Evolutionary conservation across 2,329 filamentous ascomycete species (phyloP).

Genomic region (Hyphodiscus sp.): DNA sequence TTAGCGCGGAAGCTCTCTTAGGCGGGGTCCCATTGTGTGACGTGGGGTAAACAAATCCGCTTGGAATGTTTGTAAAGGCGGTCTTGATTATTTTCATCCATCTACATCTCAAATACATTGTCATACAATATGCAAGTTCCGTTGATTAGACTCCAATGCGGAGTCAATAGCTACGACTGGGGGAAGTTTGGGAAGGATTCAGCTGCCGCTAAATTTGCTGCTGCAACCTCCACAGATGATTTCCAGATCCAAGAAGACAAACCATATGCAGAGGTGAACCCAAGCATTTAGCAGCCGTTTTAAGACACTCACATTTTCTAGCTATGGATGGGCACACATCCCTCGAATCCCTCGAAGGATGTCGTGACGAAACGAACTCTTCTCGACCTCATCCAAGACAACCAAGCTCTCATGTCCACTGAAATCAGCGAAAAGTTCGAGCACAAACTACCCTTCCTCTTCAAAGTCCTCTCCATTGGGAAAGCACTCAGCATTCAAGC

Average conservation of each 20-base stretch:
- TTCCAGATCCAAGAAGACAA: constrained; percentile 78
- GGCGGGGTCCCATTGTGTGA: not conserved
- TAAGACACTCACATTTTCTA: constrained; percentile 40
- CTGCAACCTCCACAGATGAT: constrained; percentile 69
- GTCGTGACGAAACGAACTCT: constrained; percentile 76
- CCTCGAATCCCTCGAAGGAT: constrained; percentile 90
- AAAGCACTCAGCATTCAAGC: constrained; percentile 97
- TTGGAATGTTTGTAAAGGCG: not conserved
- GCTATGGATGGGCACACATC: constrained; percentile 99
- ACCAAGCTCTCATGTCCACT: constrained; percentile 71
- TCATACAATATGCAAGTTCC: constrained; percentile 48
- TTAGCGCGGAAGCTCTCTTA: not conserved
- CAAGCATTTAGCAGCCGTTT: constrained; percentile 3
- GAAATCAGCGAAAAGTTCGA: constrained; percentile 70
- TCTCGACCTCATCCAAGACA: constrained; percentile 81
- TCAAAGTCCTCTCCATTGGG: constrained; percentile 94
- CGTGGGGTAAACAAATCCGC: not conserved
- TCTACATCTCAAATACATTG: no score
- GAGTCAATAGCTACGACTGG: constrained; percentile 99
- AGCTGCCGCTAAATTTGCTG: constrained; percentile 82
- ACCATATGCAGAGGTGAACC: constrained; percentile 80
- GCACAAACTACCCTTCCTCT: constrained; percentile 84
- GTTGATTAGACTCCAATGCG: constrained; percentile 78
- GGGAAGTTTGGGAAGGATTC: constrained; percentile 87
- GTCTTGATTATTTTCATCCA: not conserved